phyloP scores from a whole-genome alignment of 805 yeast species.

The Pichia paraexigua region DNA sequence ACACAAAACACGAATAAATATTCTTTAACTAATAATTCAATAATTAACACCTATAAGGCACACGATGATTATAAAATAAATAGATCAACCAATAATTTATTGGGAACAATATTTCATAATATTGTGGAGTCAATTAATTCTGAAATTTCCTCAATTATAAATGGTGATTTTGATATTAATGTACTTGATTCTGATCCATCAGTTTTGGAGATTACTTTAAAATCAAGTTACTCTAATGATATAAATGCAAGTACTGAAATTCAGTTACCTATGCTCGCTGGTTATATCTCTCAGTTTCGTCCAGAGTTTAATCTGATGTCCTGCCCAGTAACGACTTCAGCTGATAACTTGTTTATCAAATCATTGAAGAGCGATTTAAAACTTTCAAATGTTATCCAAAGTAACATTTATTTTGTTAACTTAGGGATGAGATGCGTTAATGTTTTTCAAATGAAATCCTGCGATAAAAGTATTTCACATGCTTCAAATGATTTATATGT shows the following conservation, averaged over 20 bases:
- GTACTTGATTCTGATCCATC: neutral
- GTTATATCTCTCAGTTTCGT: slow-evolving; percentile 41
- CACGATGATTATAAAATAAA: neutral
- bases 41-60: neutral
- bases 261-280: slow-evolving; percentile 23
- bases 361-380: slow-evolving; percentile 40
- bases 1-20: neutral
- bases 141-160: slow-evolving; percentile 13
- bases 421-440: slow-evolving; percentile 23
- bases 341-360: slow-evolving; percentile 36
- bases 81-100: slow-evolving; percentile 5
- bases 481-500: neutral
- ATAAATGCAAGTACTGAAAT: slow-evolving; percentile 3
- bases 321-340: slow-evolving; percentile 36
- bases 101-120: neutral
- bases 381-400: neutral
- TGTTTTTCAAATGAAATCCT: slow-evolving; percentile 11
- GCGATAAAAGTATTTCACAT: neutral
- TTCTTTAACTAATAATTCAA: neutral
- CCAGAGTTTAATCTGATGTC: slow-evolving; percentile 46
- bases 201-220: neutral
- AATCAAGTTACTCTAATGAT: neutral
- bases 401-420: slow-evolving; percentile 17
- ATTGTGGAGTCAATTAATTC: slow-evolving; percentile 6
- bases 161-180: slow-evolving; percentile 3